These are phyloP conservation scores for Panicum hallii DNA, from an alignment of 202 grass and related monocot genomes.

Conservation along the genomic window DNA sequence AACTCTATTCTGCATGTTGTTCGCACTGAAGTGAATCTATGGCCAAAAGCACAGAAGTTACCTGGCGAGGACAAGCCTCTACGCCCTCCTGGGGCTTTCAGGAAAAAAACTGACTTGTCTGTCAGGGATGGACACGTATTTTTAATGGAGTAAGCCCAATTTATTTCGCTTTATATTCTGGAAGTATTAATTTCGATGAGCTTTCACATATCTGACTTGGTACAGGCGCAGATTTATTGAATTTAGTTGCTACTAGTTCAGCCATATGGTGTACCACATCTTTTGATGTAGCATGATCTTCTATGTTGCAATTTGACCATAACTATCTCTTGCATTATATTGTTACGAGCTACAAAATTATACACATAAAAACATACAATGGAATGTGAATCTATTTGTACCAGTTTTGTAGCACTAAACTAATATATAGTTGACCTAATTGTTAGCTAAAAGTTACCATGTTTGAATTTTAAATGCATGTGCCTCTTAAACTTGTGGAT, in stretches of 20 bases:
- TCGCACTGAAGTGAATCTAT: slow-evolving; percentile 81
- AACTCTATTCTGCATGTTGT: slow-evolving; percentile 93
- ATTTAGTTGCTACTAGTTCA: slow-evolving; percentile 34
- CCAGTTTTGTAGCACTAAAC: not conserved
- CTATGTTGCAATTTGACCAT: slow-evolving; percentile 18
- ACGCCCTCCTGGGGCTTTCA: slow-evolving; percentile 84
- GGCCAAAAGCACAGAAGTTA: slow-evolving; percentile 91
- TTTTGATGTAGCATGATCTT: slow-evolving; percentile 4
- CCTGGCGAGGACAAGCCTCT: slow-evolving; percentile 88
- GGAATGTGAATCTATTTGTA: not conserved
- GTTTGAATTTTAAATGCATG: slow-evolving; percentile 1
- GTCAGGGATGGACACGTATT: slow-evolving; percentile 94
- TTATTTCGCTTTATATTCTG: slow-evolving; percentile 26
- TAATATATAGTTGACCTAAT: not conserved
- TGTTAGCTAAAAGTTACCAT: not conserved
- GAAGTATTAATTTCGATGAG: slow-evolving; percentile 15
- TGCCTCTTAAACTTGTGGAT: not conserved
- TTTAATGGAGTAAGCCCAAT: slow-evolving; percentile 91
- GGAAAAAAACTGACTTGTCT: slow-evolving; percentile 91
- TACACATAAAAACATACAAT: not conserved
- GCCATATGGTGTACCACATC: slow-evolving; percentile 3
- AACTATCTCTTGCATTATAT: not conserved
- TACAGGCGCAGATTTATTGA: slow-evolving; percentile 1
- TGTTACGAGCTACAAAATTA: not conserved
- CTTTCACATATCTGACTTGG: not conserved